Conservation (phyloP, 352 stramenopile genomes). For the Elongisporangium undulatum region DNA sequence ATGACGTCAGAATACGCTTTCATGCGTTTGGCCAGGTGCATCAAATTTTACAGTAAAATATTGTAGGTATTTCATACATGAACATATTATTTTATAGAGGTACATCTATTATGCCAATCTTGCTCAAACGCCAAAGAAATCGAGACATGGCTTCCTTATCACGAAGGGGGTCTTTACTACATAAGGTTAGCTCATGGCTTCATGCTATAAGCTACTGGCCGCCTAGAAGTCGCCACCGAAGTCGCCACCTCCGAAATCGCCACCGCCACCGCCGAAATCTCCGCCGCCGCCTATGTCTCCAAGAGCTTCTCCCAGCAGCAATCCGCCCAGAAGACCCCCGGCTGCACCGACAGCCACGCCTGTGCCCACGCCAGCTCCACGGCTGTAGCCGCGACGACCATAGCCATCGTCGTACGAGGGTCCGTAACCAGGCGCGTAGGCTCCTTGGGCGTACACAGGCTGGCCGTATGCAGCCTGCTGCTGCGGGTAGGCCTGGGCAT, state of each 20-base stretch:
- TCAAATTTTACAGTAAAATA: background rate
- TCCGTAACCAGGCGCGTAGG: constrained; percentile 29
- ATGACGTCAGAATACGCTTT: background rate
- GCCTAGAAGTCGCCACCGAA: constrained; percentile 32
- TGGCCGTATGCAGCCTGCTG: constrained; percentile 31
- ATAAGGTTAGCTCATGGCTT: too few species aligned
- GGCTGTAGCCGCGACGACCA: constrained; percentile 15
- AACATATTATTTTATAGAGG: background rate
- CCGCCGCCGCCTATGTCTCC: constrained; percentile 23
- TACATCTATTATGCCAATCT: background rate
- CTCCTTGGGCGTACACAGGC: constrained; percentile 22
- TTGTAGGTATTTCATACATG: background rate
- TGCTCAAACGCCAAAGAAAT: background rate
- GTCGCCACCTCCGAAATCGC: constrained; percentile 17
- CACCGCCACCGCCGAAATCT: constrained; percentile 8
- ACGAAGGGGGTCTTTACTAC: too few species aligned
- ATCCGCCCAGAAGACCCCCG: constrained; percentile 28
- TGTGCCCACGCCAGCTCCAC: constrained; percentile 31
- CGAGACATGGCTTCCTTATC: too few species aligned
- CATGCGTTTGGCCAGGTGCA: background rate
- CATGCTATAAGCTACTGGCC: background rate
- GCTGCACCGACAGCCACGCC: constrained; percentile 31
- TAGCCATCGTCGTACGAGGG: constrained; percentile 14
- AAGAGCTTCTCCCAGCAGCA: constrained; percentile 32
- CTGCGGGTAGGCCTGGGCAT: constrained; percentile 9